Percentiles rank a stretch among this genome's conserved stretches.
phyloP scores from a whole-genome alignment of 2,329 filamentous ascomycete genomes.

The Parascedosporium putredinis region DNA sequence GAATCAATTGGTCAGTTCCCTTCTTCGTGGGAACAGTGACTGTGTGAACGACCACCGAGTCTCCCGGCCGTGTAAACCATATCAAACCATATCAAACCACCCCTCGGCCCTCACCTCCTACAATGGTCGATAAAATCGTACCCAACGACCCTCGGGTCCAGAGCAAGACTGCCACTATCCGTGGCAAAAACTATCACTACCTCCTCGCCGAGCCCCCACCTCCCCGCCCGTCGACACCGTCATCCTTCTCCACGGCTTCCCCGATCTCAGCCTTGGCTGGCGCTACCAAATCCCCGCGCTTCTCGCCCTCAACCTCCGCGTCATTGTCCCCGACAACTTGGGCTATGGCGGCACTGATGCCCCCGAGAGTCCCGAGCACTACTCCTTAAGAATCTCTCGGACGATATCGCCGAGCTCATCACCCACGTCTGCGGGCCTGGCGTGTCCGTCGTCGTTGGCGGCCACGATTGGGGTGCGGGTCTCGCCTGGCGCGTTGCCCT shows the following conservation, averaged over 20 bases:
- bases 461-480: slow-evolving; percentile 86
- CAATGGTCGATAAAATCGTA: slow-evolving; percentile 11
- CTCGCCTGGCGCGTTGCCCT: slow-evolving; percentile 65
- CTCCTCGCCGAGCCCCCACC: slow-evolving; percentile 36
- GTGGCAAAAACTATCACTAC: slow-evolving; percentile 62
- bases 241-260: slow-evolving; percentile 63
- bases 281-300: slow-evolving; percentile 77
- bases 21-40: no score
- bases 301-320: slow-evolving; percentile 59
- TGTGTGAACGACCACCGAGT: no score
- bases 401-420: slow-evolving; percentile 66
- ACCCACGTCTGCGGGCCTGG: slow-evolving; percentile 36
- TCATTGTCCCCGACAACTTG: slow-evolving; percentile 77
- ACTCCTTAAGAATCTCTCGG: slow-evolving; percentile 62
- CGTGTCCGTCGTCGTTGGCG: slow-evolving; percentile 63
- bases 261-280: slow-evolving; percentile 78
- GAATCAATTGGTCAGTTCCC: no score
- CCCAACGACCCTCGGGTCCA: slow-evolving; percentile 56
- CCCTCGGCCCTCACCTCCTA: no score
- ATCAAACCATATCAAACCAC: no score
- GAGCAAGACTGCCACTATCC: slow-evolving; percentile 51
- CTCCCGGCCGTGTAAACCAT: no score
- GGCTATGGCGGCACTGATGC: slow-evolving; percentile 74
- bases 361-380: slow-evolving; percentile 50
- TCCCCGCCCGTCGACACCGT: slow-evolving; percentile 34